Conservation (phyloP, 345 rosid genomes). For the Pistacia vera region DNA sequence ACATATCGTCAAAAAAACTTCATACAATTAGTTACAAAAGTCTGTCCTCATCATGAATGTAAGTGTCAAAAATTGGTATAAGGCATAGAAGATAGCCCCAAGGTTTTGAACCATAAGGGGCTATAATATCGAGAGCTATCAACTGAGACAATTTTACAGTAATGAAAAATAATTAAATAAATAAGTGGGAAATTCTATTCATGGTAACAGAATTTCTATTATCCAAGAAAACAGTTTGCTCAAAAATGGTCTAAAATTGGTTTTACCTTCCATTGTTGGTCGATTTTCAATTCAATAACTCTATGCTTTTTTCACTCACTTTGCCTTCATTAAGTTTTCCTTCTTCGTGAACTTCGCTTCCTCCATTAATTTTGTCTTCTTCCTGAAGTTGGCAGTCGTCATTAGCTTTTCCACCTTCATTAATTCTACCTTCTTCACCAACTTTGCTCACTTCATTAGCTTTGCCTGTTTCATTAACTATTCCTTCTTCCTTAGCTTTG, state of each 20-base stretch:
- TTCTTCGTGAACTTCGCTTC: conserved; percentile 9
- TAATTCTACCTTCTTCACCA: conserved; percentile 25
- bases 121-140: background rate
- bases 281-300: conserved; percentile 8
- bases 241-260: background rate
- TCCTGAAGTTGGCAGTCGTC: background rate
- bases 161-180: background rate
- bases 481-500: conserved; percentile 16
- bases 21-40: background rate
- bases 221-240: background rate
- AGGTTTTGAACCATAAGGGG: background rate
- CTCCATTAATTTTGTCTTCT: background rate
- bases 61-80: background rate
- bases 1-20: too few species aligned
- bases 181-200: background rate
- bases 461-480: conserved; percentile 5
- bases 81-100: background rate
- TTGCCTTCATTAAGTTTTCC: conserved; percentile 11
- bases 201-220: background rate
- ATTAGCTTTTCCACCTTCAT: background rate
- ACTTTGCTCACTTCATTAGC: background rate
- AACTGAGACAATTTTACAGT: too few species aligned
- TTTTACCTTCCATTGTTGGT: conserved; percentile 23
- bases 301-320: conserved; percentile 16
- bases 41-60: background rate